Conservation (phyloP, 2,329 filamentous ascomycete genomes). For the Bipolaris bicolor region DNA sequence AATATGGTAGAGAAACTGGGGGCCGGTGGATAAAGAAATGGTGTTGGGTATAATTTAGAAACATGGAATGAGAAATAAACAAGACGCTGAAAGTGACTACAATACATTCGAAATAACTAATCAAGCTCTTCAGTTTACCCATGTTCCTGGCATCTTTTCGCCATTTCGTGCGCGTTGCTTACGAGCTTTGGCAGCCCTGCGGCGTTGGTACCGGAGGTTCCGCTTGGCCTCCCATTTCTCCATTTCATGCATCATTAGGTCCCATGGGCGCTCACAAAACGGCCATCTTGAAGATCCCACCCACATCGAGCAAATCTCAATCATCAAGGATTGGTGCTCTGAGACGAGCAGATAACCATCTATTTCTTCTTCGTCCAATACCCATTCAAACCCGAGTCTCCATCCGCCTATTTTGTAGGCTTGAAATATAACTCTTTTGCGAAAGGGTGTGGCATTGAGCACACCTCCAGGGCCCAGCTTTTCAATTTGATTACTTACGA, state of each 20-base stretch:
- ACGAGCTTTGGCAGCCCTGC: slow-evolving; percentile 15
- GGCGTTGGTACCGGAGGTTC: background rate
- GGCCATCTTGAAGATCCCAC: too few relatives aligned
- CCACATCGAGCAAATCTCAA: too few relatives aligned
- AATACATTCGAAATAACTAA: background rate
- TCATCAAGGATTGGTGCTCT: slow-evolving; percentile 7
- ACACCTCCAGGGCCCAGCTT: too few relatives aligned
- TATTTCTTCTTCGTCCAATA: background rate
- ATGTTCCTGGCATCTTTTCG: slow-evolving; percentile 16
- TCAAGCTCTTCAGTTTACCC: background rate
- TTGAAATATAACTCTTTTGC: slow-evolving; percentile 7
- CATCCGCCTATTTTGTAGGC: background rate
- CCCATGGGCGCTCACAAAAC: background rate
- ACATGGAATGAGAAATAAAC: background rate
- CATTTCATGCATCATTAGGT: background rate
- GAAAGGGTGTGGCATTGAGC: too few relatives aligned
- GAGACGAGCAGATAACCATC: slow-evolving; percentile 11
- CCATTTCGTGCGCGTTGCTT: slow-evolving; percentile 17
- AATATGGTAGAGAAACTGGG: background rate
- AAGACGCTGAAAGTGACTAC: background rate
- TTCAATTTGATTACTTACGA: background rate
- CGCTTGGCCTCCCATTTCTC: background rate
- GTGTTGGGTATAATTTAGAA: background rate
- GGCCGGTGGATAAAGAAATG: background rate
- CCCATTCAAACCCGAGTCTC: slow-evolving; percentile 10